These are phyloP conservation scores for Blastobotrys buckinghamii DNA, from an alignment of 1,139 yeast genomes.

Conservation along the genomic window DNA sequence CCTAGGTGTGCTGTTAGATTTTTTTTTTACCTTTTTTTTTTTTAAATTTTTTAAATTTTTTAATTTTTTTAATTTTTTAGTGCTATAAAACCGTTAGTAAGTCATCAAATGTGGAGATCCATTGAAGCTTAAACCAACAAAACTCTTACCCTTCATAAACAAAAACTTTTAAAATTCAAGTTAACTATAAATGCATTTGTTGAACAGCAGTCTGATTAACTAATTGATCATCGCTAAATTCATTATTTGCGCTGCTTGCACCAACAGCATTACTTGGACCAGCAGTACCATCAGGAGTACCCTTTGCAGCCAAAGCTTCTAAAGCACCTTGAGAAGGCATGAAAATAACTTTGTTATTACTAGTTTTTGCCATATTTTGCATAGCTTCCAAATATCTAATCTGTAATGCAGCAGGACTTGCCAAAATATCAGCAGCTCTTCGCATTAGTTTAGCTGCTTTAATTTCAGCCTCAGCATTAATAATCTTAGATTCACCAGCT, in stretches of 20 bases:
- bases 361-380: slow-evolving; percentile 62
- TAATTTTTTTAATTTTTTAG: too few relatives aligned
- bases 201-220: not conserved
- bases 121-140: too few relatives aligned
- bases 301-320: slow-evolving; percentile 30
- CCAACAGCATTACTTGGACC: not conserved
- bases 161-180: too few relatives aligned
- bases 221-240: not conserved
- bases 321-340: slow-evolving; percentile 52
- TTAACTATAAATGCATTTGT: not conserved
- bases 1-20: too few relatives aligned
- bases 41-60: too few relatives aligned
- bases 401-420: slow-evolving; percentile 75
- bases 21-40: too few relatives aligned
- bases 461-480: slow-evolving; percentile 71
- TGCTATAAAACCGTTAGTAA: too few relatives aligned
- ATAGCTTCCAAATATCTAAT: slow-evolving; percentile 76
- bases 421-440: slow-evolving; percentile 71
- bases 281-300: slow-evolving; percentile 8
- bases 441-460: slow-evolving; percentile 74
- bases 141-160: too few relatives aligned
- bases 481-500: slow-evolving; percentile 72
- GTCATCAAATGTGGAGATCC: too few relatives aligned
- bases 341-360: slow-evolving; percentile 63
- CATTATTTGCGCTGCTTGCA: not conserved